Evolutionary conservation across 768 basidiomycete genomes (phyloP), one percentile per base, ranked within the genome.

Genomic region (Russula sp.): DNA sequence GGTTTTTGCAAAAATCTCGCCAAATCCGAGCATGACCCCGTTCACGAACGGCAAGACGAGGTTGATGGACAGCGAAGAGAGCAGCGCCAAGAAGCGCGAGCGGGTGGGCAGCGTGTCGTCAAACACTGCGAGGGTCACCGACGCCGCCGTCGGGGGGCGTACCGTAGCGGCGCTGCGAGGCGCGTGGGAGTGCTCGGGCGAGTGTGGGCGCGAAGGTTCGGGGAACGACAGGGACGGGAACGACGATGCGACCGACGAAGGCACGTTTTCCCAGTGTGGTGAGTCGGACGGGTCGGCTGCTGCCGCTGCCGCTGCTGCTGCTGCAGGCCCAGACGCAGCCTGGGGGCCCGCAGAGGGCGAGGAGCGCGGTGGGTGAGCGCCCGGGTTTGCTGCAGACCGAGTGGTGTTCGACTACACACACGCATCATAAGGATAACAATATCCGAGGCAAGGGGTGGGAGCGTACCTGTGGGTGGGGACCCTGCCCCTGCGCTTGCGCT

Each of bases 1-100:
- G 50, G 88, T 83, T 74, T 88, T 89, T 40, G 89, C 93, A 71
- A 94, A 93, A 55, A 96, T 89, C 74, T 96, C 94, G 45, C 93
- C 93, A 71, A 95, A 94, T n/a, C 93, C 93, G 55, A 94, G 84
- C 93, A 96, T 96, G 62, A 96, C 89, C 20, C 93, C 94, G 67
- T 95, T 96, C 9, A 96, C 82, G 73, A 96, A 96, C 0, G 93
- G 93, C 44, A 96, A 79, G 0, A 89, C 71, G 65, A 96, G 72
- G 72, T 96, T 95, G 72, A 96, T 89, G 32, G 88, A 88, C 66
- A 94, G 72, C 27, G 88, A 84, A 16, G 89, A 86, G 58, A 87
- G 73, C 56, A 91, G 72, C 9, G 91, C 89, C 45, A 81, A 83
- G 51, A 83, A 70, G 56, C 91, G 85, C 37, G 89, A 87, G 65